Evolutionary conservation across 2,329 filamentous ascomycete genomes (phyloP).

Genomic region (Trichoderma cornu-damae): DNA sequence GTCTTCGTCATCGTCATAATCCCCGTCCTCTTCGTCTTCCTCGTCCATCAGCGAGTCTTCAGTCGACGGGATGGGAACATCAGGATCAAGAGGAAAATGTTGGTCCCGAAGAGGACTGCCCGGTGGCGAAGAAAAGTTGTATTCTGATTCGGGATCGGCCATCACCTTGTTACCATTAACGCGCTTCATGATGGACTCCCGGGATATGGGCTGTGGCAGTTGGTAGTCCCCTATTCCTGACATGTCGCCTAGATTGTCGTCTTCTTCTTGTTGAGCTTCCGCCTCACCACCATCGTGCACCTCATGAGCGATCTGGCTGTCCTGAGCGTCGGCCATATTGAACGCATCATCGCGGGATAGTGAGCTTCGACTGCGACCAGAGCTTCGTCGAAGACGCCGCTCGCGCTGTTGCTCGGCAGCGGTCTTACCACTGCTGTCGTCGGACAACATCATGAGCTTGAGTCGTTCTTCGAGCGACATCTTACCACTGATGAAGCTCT

Average conservation of each 20-base stretch:
- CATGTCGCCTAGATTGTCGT: conserved; percentile 56
- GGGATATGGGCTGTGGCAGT: conserved; percentile 73
- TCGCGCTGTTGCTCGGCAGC: conserved; percentile 63
- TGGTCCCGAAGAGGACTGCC: conserved; percentile 54
- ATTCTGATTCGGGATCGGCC: conserved; percentile 56
- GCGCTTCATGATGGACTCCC: conserved; percentile 87
- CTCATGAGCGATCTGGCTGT: conserved; percentile 29
- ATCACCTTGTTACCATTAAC: conserved; percentile 60
- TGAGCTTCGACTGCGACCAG: conserved; percentile 34
- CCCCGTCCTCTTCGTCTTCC: conserved; percentile 38
- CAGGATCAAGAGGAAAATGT: conserved; percentile 66
- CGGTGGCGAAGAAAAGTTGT: conserved; percentile 59
- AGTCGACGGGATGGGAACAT: conserved; percentile 82
- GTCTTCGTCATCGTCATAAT: conserved; percentile 41
- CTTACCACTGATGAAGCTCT: conserved; percentile 66
- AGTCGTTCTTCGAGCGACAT: conserved; percentile 85
- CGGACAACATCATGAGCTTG: conserved; percentile 81
- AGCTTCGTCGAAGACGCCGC: conserved; percentile 61
- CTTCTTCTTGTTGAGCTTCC: conserved; percentile 47
- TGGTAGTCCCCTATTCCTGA: conserved; percentile 58
- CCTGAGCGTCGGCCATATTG: background rate
- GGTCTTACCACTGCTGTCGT: conserved; percentile 53
- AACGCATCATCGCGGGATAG: conserved; percentile 14
- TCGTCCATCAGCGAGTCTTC: conserved; percentile 64
- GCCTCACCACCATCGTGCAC: conserved; percentile 57